Evolutionary conservation across 1,284 basidiomycete genomes (phyloP), one percentile per base, ranked within the genome.

Genomic region (Fomitopsis palustris): DNA sequence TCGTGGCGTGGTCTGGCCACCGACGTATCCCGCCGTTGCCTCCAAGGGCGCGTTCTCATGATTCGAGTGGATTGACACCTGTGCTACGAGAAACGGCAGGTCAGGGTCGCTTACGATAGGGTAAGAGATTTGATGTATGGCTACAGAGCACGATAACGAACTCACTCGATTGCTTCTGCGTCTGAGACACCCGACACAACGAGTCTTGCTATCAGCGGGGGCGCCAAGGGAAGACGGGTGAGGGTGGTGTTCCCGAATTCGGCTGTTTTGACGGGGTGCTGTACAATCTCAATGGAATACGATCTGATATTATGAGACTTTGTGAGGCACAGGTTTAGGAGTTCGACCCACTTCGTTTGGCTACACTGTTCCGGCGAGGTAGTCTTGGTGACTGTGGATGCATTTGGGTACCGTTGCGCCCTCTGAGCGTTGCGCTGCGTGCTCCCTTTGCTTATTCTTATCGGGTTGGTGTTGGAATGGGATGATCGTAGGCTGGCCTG

Each of bases 1-100:
- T 45, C 85, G 82, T 56, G 81, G 79, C 14, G 81, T 77, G 42
- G 77, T 76, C 37, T 73, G 73, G 47, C 72, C 75, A 49, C 79
- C 80, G 54, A 76, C 80, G 10, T 77, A 78, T 9, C 72, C 67
- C 33, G 81, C 77, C 25, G 81, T 80, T 72, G 81, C 80, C 67
- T 90, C 86, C 68, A 88, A 70, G 37, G 81, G 73, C 31, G 75
- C 80, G 52, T 72, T 66, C 10, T 87, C 89, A 62, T 88, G 85
- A 39, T 80, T 85, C 47, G 80, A 82, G 69, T 81, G 84, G 25
- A 95, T 74, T 17, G 88, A 88, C 56, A 93, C 73, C 68, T 93
- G 89, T 33, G 90, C 90, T 60, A 95, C 80, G 57, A 95, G 80
- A 71, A 93, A 95, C 6, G 92, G 90, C 42, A 94, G 77, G 67